Evolutionary conservation across 2,329 filamentous ascomycete genomes (phyloP), one percentile per base, ranked within the genome.

Genomic region (Epicoccum nigrum): DNA sequence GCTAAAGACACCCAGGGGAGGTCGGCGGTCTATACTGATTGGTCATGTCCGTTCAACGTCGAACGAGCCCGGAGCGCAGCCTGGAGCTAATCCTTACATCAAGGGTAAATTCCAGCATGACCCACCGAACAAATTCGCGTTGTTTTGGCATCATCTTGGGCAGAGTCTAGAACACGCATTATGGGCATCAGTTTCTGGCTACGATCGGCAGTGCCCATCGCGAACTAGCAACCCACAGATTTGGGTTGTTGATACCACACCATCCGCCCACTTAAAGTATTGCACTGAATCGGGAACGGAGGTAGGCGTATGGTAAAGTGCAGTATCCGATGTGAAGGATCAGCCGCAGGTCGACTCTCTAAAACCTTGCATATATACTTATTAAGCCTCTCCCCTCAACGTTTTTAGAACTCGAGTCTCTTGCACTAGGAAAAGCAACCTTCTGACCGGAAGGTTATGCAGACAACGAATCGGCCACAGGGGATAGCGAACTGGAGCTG

Each of bases 111-210:
- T 59, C 59, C 60, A 59, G 63, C 57, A 37, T 47, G 50, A 58
- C 45, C 63, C 62, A 59, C 56, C 59, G 60, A 58, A 61, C 58
- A 62, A 62, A 58, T 61, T 55, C 63, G 56, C 54, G 57, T 45
- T 54, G 48, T 58, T 70, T 63, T 58, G 59, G 60, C 49, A 47
- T 59, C 19, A 54, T 45, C 40, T 59, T 61, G 60, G 56, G 51
- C 51, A 39, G 54, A 67, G 65, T 71, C 69, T 71, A 71, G 69
- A 71, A 68, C 68, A 58, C 51, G 56, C 55, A 58, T 45, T 53
- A 23, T 25, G 25, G 45, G 45, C 49, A 32, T 44, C 40, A 35
- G 34, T 41, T 49, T 52, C 54, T 59, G 55, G 55, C 54, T 53
- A 53, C 30, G 62, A 68, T 70, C 61, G 58, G 49, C 43, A 39